phyloP scores from a whole-genome alignment of 495 filamentous ascomycete species.

The Trichoderma orchidacearum region DNA sequence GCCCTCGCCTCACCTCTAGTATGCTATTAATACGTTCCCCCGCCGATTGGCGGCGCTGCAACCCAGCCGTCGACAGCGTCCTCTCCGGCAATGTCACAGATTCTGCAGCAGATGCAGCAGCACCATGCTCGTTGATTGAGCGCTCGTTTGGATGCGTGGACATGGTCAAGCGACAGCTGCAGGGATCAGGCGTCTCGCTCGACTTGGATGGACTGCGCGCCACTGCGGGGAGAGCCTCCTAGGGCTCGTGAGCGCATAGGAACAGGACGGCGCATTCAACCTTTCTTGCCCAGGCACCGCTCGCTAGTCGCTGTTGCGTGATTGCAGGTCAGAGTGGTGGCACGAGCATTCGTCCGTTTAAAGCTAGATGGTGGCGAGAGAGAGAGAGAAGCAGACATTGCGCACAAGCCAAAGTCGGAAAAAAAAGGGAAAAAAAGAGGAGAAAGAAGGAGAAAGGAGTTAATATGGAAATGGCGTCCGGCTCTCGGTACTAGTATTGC shows the following conservation, averaged over 20 bases:
- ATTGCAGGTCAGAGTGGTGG: not conserved
- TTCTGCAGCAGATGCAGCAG: not conserved
- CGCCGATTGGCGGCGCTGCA: not conserved
- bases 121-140: not conserved
- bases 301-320: not conserved
- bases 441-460: not conserved
- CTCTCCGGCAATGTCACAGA: not conserved
- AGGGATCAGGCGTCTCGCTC: not conserved
- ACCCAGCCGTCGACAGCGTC: not conserved
- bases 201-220: no score
- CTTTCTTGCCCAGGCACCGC: no score
- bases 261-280: not conserved
- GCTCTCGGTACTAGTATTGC: not conserved
- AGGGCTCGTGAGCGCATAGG: not conserved
- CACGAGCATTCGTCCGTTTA: no score
- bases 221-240: no score
- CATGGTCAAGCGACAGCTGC: not conserved
- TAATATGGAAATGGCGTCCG: not conserved
- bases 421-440: not conserved
- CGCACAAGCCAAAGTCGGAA: not conserved
- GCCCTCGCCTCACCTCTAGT: conserved; percentile 2
- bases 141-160: not conserved
- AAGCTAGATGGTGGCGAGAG: not conserved
- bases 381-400: not conserved
- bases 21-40: not conserved